Conservation (phyloP, 352 stramenopile species). For the Blastocystis sp. region DNA sequence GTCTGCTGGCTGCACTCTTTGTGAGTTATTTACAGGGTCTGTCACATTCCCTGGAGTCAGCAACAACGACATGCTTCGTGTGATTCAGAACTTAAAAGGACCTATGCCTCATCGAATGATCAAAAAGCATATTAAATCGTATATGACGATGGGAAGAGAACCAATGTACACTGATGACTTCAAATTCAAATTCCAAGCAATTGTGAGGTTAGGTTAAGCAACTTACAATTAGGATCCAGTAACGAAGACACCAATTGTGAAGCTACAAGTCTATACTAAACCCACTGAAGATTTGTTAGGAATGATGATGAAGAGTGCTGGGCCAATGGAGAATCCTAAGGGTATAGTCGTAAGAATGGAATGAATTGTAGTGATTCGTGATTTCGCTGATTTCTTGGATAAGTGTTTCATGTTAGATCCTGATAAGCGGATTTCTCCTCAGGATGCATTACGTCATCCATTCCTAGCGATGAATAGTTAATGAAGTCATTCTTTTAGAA, state of each 20-base stretch:
- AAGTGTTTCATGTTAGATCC: slow-evolving; percentile 77
- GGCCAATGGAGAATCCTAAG: neutral
- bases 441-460: slow-evolving; percentile 74
- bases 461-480: slow-evolving; percentile 68
- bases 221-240: slow-evolving; percentile 62
- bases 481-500: neutral
- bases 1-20: slow-evolving; percentile 88
- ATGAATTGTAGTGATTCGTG: slow-evolving; percentile 36
- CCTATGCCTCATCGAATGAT: slow-evolving; percentile 73
- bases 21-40: slow-evolving; percentile 92
- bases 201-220: neutral
- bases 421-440: slow-evolving; percentile 72
- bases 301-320: slow-evolving; percentile 71
- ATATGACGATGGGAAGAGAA: slow-evolving; percentile 65
- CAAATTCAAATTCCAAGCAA: slow-evolving; percentile 66
- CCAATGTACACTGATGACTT: slow-evolving; percentile 67
- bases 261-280: slow-evolving; percentile 72
- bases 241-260: slow-evolving; percentile 70
- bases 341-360: neutral
- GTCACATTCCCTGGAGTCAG: slow-evolving; percentile 88
- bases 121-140: slow-evolving; percentile 66
- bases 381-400: slow-evolving; percentile 71
- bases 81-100: slow-evolving; percentile 92
- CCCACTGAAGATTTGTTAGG: slow-evolving; percentile 69
- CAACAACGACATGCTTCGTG: slow-evolving; percentile 93